These are phyloP conservation scores for Coriaria nepalensis DNA, from an alignment of 306 rosid genomes.

Conservation along the genomic window DNA sequence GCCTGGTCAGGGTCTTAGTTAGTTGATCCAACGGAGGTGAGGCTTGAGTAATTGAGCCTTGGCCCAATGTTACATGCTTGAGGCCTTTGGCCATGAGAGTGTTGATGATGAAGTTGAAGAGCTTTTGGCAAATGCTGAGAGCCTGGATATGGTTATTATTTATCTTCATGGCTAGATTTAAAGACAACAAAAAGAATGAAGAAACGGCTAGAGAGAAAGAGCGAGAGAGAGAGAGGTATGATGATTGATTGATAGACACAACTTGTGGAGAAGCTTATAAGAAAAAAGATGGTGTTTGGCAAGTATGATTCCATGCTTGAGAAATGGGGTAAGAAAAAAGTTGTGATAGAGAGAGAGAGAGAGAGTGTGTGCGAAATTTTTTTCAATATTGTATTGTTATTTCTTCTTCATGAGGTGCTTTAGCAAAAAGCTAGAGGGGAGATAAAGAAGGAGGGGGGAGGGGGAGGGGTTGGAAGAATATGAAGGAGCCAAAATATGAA, in stretches of 20 bases:
- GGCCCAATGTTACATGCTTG: constrained; percentile 7
- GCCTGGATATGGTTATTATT: background rate
- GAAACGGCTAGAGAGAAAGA: background rate
- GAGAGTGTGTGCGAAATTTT: too few relatives aligned
- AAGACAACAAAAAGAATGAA: background rate
- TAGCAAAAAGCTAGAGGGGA: too few relatives aligned
- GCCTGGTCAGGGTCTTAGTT: constrained; percentile 1
- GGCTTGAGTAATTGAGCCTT: constrained; percentile 3
- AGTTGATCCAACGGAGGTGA: constrained; percentile 1
- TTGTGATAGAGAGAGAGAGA: too few relatives aligned
- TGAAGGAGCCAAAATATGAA: too few relatives aligned
- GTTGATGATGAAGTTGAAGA: constrained; percentile 18
- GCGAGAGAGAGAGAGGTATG: background rate
- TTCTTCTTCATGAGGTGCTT: too few relatives aligned
- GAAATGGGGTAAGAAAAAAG: constrained; percentile 16
- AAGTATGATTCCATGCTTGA: constrained; percentile 23
- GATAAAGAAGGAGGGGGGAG: too few relatives aligned
- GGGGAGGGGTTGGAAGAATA: too few relatives aligned
- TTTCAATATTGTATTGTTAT: too few relatives aligned
- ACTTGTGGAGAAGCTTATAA: background rate
- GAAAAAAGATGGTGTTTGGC: background rate
- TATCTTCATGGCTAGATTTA: constrained; percentile 6
- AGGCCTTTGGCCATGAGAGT: constrained; percentile 9
- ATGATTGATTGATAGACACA: background rate
- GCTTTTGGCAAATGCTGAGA: constrained; percentile 16